These are phyloP conservation scores for Alternaria atra DNA, from an alignment of 2,329 filamentous ascomycete species.

Conservation along the genomic window DNA sequence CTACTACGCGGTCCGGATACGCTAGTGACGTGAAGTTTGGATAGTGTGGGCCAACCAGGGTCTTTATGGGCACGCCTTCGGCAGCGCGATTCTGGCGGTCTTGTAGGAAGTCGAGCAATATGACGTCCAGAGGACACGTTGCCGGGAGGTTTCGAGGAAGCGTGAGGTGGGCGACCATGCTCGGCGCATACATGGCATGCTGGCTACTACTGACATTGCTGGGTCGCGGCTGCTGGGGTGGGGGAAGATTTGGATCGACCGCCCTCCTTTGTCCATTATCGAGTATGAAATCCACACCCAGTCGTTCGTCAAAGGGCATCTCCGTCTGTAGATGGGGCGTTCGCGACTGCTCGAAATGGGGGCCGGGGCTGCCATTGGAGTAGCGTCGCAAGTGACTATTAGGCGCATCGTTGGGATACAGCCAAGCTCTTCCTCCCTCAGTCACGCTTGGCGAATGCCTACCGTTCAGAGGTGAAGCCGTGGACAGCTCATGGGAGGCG, in stretches of 20 bases:
- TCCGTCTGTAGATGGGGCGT: conserved; percentile 31
- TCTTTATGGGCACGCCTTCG: conserved; percentile 69
- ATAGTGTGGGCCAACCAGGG: conserved; percentile 78
- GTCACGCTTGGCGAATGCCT: conserved; percentile 37
- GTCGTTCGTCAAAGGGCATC: conserved; percentile 62
- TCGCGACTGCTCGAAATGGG: conserved; percentile 55
- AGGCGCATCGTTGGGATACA: conserved; percentile 41
- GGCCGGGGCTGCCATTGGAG: conserved; percentile 48
- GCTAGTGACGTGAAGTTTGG: conserved; percentile 81
- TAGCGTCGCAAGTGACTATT: conserved; percentile 47
- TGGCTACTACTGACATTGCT: conserved; percentile 34
- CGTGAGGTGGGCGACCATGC: conserved; percentile 45
- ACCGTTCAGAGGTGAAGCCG: conserved; percentile 33
- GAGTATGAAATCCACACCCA: conserved; percentile 78
- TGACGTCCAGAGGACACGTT: conserved; percentile 78
- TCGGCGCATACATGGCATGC: conserved; percentile 41
- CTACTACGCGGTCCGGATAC: conserved; percentile 70
- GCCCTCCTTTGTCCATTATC: conserved; percentile 59
- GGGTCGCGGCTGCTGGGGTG: conserved; percentile 52
- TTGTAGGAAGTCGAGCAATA: conserved; percentile 82
- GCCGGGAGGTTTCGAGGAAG: conserved; percentile 66
- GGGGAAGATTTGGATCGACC: conserved; percentile 52
- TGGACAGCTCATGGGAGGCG: conserved; percentile 28
- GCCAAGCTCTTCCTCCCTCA: conserved; percentile 42
- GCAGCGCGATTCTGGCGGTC: conserved; percentile 72